Conservation (phyloP, 1,284 basidiomycete species). For the Mycena sp. region DNA sequence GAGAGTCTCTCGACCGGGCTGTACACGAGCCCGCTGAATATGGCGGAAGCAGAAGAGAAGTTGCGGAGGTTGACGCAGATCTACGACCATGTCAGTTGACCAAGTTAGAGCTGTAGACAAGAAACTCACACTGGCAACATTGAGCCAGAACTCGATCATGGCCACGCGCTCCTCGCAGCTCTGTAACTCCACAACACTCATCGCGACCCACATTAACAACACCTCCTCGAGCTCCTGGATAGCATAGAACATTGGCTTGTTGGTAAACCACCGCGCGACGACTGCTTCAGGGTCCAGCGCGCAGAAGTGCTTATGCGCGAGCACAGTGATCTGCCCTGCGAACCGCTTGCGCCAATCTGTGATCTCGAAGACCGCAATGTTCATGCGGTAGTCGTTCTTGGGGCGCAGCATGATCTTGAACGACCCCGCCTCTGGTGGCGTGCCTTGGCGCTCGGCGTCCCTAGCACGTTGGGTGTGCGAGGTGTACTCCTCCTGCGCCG, state of each 20-base stretch:
- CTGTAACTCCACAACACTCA: conserved; percentile 45
- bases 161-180: conserved; percentile 36
- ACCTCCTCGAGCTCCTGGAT: conserved; percentile 50
- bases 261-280: conserved; percentile 47
- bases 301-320: conserved; percentile 45
- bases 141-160: conserved; percentile 53
- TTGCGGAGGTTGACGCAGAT: conserved; percentile 55
- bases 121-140: conserved; percentile 49
- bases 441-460: conserved; percentile 9
- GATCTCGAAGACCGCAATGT: conserved; percentile 44
- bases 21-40: conserved; percentile 45
- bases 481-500: conserved; percentile 15
- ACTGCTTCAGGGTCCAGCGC: conserved; percentile 54
- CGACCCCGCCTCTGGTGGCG: conserved; percentile 30
- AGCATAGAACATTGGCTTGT: conserved; percentile 32
- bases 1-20: conserved; percentile 44
- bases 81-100: conserved; percentile 38
- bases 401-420: conserved; percentile 29
- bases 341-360: conserved; percentile 49
- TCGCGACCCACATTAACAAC: conserved; percentile 50
- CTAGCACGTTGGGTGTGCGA: not conserved
- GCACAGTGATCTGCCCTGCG: conserved; percentile 53
- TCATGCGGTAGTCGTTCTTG: conserved; percentile 35
- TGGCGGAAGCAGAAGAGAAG: conserved; percentile 50
- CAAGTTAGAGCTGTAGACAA: not conserved